These are phyloP conservation scores for Colletotrichum tamarilloi DNA, from an alignment of 2,329 filamentous ascomycete species.

Conservation along the genomic window DNA sequence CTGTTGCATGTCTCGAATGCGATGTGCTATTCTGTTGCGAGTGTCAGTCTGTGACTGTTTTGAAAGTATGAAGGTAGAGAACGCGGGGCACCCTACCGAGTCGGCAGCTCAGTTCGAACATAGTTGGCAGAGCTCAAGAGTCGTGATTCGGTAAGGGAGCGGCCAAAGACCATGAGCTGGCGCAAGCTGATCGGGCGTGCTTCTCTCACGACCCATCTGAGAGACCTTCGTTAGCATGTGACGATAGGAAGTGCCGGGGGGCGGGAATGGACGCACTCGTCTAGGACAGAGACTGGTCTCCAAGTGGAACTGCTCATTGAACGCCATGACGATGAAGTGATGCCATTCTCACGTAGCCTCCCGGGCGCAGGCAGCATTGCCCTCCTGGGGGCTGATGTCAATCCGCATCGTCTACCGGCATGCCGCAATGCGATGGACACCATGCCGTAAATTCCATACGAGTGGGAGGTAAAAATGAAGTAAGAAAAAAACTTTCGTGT, in stretches of 20 bases:
- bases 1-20: slow-evolving; percentile 96
- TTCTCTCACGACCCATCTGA: slow-evolving; percentile 91
- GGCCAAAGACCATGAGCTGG: slow-evolving; percentile 96
- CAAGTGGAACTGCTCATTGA: slow-evolving; percentile 57
- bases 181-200: slow-evolving; percentile 95
- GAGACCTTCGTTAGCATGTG: slow-evolving; percentile 36
- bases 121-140: slow-evolving; percentile 97
- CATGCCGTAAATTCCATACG: slow-evolving; percentile 56
- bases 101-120: slow-evolving; percentile 93
- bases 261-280: slow-evolving; percentile 63
- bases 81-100: slow-evolving; percentile 64
- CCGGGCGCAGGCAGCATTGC: not conserved
- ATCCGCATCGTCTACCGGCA: slow-evolving; percentile 54
- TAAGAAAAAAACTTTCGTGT: not conserved
- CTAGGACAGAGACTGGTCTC: slow-evolving; percentile 72
- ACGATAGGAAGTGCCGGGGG: not conserved
- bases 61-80: not conserved
- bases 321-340: slow-evolving; percentile 39
- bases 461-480: not conserved
- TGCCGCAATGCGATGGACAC: slow-evolving; percentile 57
- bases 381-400: slow-evolving; percentile 38
- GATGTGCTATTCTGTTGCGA: slow-evolving; percentile 80
- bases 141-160: slow-evolving; percentile 88
- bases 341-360: slow-evolving; percentile 17
- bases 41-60: slow-evolving; percentile 8